Conservation (phyloP, 192 early-diverging fungal genomes). For the Backusella parvicylindrica region DNA sequence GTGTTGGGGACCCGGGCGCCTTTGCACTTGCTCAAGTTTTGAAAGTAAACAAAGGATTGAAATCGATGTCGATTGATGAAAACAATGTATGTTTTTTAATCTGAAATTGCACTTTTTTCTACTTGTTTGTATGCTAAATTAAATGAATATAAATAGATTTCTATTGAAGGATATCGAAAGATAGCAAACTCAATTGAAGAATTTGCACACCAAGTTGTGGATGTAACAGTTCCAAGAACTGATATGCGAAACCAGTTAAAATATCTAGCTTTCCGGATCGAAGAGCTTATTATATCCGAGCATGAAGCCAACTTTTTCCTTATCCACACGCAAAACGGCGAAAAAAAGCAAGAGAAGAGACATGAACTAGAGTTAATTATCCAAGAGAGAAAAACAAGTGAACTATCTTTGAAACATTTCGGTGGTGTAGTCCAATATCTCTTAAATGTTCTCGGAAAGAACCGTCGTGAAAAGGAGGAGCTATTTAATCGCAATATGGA, state of each 20-base stretch:
- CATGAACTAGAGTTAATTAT: background rate
- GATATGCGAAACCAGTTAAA: background rate
- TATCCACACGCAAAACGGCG: background rate
- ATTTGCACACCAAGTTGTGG: background rate
- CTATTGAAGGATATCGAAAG: background rate
- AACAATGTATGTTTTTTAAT: background rate
- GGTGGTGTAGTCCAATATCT: background rate
- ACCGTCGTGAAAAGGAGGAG: background rate
- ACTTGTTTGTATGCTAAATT: background rate
- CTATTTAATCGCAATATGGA: background rate
- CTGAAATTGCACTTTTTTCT: background rate
- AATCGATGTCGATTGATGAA: background rate
- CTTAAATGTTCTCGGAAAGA: background rate
- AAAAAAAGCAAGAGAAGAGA: background rate
- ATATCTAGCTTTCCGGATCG: background rate
- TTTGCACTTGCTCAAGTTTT: background rate
- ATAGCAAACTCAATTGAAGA: background rate
- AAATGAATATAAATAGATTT: background rate
- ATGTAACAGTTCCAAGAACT: background rate
- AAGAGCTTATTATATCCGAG: background rate
- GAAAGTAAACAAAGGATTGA: background rate
- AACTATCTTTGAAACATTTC: background rate
- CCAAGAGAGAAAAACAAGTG: background rate
- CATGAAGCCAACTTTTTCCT: background rate
- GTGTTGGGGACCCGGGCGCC: background rate